phyloP scores from a whole-genome alignment of 2,329 filamentous ascomycete genomes.

The Pseudodiploospora longispora region DNA sequence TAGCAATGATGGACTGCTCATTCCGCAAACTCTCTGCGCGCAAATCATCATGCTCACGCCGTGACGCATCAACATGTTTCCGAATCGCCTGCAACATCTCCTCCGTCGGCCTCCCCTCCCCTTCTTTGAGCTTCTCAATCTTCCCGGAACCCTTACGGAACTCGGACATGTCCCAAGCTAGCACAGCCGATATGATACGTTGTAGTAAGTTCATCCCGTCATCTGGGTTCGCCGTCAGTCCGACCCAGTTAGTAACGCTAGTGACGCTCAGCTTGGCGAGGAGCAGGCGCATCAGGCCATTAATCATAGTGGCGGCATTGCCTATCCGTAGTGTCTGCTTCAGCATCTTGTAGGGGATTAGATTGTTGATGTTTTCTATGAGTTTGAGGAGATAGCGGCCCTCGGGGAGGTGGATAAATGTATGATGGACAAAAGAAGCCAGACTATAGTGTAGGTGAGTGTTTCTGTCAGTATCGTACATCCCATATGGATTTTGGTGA shows the following conservation, averaged over 20 bases:
- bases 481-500: not conserved
- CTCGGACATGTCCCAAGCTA: slow-evolving; percentile 65
- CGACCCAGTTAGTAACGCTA: slow-evolving; percentile 71
- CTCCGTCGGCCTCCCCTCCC: slow-evolving; percentile 39
- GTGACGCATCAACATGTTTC: slow-evolving; percentile 43
- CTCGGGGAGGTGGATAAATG: slow-evolving; percentile 65
- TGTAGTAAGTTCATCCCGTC: slow-evolving; percentile 78
- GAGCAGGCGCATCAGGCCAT: slow-evolving; percentile 61
- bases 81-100: slow-evolving; percentile 54
- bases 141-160: slow-evolving; percentile 58
- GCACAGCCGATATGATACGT: slow-evolving; percentile 63
- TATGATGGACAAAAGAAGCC: slow-evolving; percentile 66
- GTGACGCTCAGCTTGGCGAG: slow-evolving; percentile 71
- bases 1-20: slow-evolving; percentile 53
- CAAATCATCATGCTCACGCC: slow-evolving; percentile 49
- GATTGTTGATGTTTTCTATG: slow-evolving; percentile 58
- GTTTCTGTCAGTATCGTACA: not conserved
- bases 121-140: slow-evolving; percentile 53
- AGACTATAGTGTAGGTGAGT: slow-evolving; percentile 37
- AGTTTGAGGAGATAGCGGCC: slow-evolving; percentile 67
- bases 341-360: slow-evolving; percentile 64
- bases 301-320: slow-evolving; percentile 77
- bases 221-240: slow-evolving; percentile 60
- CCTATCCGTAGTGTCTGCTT: slow-evolving; percentile 67
- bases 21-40: slow-evolving; percentile 46